Base-by-base conservation (phyloP, 2,329 filamentous ascomycete species). In the Exophiala sp. region DNA sequence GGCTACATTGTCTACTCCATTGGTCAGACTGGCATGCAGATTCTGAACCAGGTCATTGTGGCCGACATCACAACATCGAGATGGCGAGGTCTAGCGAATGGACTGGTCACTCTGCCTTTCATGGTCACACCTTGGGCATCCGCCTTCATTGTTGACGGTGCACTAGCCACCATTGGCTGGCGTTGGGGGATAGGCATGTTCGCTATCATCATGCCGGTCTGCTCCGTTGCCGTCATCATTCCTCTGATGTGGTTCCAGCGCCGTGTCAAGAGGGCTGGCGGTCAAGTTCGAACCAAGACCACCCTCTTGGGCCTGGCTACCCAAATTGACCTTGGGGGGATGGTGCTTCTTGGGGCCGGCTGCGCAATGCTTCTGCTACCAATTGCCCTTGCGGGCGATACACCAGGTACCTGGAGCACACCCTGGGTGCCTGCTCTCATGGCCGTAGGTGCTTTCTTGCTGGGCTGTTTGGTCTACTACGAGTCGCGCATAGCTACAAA, bases 351-450 rank as follows among this genome's bases (percentile, higher is more conserved):
- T 27, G 70, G 68, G 16, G 70, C 68, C 24, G 75, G 75, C 0
- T 73, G 76, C 50, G 68, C 72, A 0, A 60, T 75, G 51, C 52
- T 77, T 1, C 63, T 77, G n/a, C 61, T 77, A 1, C 74, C 74
- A 0, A 63, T 76, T 30, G 73, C 72, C 0, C 57, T 78, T 1
- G 72, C 73, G 0, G 65, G 70, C 0, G 69, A 69, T 18, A 66
- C 66, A 3, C 60, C 69, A 1, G 61, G 63, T 19, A 61, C 66
- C 42, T 76, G 74, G 73, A 63, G 61, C 4, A 74, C 73, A 0
- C 68, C 69, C 0, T 78, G 69, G 64, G 61, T 78, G 8, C 66
- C 68, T 43, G 67, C 64, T 16, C 58, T 77, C 13, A 72, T 77
- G 40, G 67, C 65, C 1, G 35, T 75, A 0, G 75, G 75, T 2